Evolutionary conservation across 306 rosid genomes (phyloP).

Genomic region (Adenanthera pavonina): DNA sequence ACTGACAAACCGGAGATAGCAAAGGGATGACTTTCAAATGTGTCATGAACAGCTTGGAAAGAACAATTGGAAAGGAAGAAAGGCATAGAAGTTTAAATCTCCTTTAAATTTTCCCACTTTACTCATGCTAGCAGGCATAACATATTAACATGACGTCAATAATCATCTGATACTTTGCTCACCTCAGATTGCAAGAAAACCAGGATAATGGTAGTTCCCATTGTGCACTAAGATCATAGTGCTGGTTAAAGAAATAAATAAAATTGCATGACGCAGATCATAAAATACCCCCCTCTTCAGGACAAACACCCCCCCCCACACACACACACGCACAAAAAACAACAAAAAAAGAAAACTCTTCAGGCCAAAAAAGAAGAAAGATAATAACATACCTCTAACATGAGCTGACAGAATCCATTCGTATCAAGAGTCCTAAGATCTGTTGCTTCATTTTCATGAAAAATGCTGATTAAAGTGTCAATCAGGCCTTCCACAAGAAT

Average conservation of each 20-base stretch:
- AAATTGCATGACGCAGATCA: constrained; percentile 16
- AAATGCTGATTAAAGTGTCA: constrained; percentile 92
- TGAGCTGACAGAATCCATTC: constrained; percentile 95
- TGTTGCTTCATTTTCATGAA: constrained; percentile 70
- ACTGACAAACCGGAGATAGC: not conserved
- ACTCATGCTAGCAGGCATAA: constrained; percentile 4
- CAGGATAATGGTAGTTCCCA: not conserved
- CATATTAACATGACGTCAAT: not conserved
- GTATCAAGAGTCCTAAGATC: constrained; percentile 83
- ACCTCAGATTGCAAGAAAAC: not conserved
- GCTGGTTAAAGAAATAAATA: constrained; percentile 4
- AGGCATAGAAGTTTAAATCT: not conserved
- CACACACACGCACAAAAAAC: too few relatives aligned
- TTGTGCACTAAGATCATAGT: not conserved
- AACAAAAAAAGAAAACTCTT: too few relatives aligned
- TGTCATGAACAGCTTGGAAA: not conserved
- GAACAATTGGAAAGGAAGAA: constrained; percentile 17
- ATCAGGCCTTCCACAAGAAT: constrained; percentile 97
- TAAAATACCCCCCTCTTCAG: too few relatives aligned
- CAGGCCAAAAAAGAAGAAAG: too few relatives aligned
- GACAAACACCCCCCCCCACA: too few relatives aligned
- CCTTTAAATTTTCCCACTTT: not conserved
- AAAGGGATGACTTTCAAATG: not conserved
- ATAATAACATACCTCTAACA: constrained; percentile 83
- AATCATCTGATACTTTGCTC: not conserved